These are phyloP conservation scores for Chalciporus pseudorubinellus DNA, from an alignment of 768 basidiomycete species.

Conservation along the genomic window DNA sequence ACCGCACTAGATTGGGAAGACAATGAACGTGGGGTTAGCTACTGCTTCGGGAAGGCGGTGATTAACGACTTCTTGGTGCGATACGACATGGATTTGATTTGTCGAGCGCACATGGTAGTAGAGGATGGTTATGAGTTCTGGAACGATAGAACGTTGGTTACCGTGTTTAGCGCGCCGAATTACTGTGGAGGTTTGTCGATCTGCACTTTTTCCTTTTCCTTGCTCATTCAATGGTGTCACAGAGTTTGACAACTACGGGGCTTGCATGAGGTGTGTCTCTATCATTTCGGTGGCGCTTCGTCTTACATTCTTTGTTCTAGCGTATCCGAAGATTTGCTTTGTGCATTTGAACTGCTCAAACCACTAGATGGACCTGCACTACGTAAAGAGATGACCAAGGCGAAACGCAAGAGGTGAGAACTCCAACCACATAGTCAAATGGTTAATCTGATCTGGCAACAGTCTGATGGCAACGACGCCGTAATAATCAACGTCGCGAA, in stretches of 20 bases:
- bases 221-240: conserved; percentile 16
- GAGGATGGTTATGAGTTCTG: conserved; percentile 99
- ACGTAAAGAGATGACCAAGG: conserved; percentile 98
- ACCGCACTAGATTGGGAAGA: conserved; percentile 99
- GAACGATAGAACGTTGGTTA: conserved; percentile 97
- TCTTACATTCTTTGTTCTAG: conserved; percentile 37
- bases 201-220: conserved; percentile 3
- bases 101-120: conserved; percentile 99
- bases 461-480: conserved; percentile 35
- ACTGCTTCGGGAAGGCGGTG: conserved; percentile 97
- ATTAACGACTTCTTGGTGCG: conserved; percentile 94
- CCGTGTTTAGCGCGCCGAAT: conserved; percentile 97
- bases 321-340: conserved; percentile 95
- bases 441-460: conserved; percentile 9
- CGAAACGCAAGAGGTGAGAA: conserved; percentile 89
- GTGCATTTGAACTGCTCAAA: conserved; percentile 96
- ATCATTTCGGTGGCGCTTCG: conserved; percentile 3
- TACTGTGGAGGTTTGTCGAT: conserved; percentile 85
- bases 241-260: conserved; percentile 96
- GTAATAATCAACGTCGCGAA: conserved; percentile 11
- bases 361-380: conserved; percentile 92
- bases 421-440: not conserved
- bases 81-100: conserved; percentile 99
- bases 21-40: conserved; percentile 97
- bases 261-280: conserved; percentile 78